Evolutionary conservation across 208 protist species (phyloP).

Genomic region (Spongospora subterranea): DNA sequence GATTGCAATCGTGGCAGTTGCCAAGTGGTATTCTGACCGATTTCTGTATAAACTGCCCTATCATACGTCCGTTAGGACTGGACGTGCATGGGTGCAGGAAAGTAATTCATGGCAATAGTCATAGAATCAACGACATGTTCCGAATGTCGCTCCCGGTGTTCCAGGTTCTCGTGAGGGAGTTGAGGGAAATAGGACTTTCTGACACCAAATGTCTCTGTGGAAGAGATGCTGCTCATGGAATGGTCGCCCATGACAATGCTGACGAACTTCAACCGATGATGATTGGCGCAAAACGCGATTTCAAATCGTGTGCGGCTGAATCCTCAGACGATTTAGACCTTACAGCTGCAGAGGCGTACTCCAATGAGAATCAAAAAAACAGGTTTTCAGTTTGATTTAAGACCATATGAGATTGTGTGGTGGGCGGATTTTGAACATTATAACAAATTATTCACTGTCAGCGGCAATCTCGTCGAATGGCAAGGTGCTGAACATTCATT

Average conservation of each 20-base stretch:
- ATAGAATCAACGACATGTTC: too few species aligned
- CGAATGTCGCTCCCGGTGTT: too few species aligned
- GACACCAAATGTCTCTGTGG: too few species aligned
- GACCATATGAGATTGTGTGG: not conserved
- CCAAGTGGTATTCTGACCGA: too few species aligned
- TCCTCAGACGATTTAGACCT: not conserved
- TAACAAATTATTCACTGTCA: not conserved
- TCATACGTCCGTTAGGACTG: too few species aligned
- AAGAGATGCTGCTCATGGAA: not conserved
- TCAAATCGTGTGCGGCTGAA: not conserved
- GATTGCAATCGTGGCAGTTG: too few species aligned
- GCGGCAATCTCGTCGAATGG: not conserved
- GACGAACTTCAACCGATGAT: not conserved
- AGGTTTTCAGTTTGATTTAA: not conserved
- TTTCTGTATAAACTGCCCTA: too few species aligned
- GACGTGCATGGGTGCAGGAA: too few species aligned
- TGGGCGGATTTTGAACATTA: slow-evolving; percentile 1
- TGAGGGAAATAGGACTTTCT: too few species aligned
- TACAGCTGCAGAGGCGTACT: not conserved
- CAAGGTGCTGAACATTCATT: not conserved
- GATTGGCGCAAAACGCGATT: not conserved
- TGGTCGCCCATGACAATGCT: not conserved
- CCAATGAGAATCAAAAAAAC: not conserved
- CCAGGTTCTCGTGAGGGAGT: too few species aligned
- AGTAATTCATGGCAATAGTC: too few species aligned